These are phyloP conservation scores for Populus nigra DNA, from an alignment of 345 rosid species.

Conservation along the genomic window DNA sequence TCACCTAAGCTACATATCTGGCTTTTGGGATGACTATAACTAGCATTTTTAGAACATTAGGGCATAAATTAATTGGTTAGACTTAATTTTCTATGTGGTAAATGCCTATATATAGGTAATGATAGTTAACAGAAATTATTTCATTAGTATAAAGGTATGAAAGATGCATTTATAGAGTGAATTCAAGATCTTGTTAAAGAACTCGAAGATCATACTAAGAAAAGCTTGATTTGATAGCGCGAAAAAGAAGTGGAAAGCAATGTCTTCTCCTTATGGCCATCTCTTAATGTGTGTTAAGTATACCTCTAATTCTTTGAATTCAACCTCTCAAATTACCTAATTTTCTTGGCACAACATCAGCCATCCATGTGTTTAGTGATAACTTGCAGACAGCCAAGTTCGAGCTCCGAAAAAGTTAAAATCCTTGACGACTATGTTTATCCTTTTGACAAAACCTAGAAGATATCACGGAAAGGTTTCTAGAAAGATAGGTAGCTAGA, in stretches of 20 bases:
- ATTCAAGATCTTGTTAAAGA: conserved; percentile 7
- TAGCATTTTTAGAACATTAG: conserved; percentile 40
- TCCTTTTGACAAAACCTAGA: neutral
- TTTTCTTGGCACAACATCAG: neutral
- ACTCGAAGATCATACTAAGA: conserved; percentile 10
- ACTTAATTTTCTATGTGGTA: conserved; percentile 12
- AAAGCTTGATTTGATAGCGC: conserved; percentile 20
- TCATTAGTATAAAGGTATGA: conserved; percentile 1
- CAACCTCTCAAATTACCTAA: neutral
- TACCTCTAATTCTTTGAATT: neutral
- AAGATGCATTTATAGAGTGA: neutral
- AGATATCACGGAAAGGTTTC: conserved; percentile 15
- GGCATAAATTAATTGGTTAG: conserved; percentile 36
- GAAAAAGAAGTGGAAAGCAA: conserved; percentile 1
- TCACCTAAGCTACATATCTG: conserved; percentile 33
- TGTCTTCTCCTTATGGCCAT: neutral
- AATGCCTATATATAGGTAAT: conserved; percentile 37
- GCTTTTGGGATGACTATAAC: conserved; percentile 24
- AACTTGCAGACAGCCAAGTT: neutral
- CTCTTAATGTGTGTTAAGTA: too few relatives aligned
- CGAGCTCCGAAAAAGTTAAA: neutral
- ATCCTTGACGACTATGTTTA: too few relatives aligned
- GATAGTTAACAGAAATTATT: conserved; percentile 21
- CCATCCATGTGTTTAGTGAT: neutral
- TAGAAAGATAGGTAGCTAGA: conserved; percentile 13